Conservation (phyloP, 441 rosid species). For the Macaranga tanarius region DNA sequence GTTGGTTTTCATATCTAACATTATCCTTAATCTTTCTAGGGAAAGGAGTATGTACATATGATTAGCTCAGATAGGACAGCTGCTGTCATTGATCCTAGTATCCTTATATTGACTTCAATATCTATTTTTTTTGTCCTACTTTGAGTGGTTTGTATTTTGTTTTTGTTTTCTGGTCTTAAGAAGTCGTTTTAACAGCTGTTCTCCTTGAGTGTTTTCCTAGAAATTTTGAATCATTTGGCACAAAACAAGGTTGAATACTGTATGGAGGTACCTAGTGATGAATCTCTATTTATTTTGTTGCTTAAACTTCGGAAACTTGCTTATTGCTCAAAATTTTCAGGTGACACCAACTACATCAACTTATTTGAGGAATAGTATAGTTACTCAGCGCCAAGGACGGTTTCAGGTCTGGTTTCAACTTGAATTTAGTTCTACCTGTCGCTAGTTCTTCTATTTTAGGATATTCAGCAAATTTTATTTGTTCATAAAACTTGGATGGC, state of each 20-base stretch:
- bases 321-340: conserved; percentile 30
- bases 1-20: background rate
- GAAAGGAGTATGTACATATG: conserved; percentile 56
- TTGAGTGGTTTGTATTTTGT: background rate
- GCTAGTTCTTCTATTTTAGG: background rate
- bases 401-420: conserved; percentile 38
- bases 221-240: conserved; percentile 48
- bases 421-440: conserved; percentile 2
- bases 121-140: background rate
- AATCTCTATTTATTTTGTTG: conserved; percentile 15
- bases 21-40: conserved; percentile 43
- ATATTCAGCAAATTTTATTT: background rate
- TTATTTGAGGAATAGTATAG: conserved; percentile 27
- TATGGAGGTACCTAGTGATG: conserved; percentile 53
- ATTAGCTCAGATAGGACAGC: conserved; percentile 45
- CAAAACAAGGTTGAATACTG: conserved; percentile 49
- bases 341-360: conserved; percentile 39
- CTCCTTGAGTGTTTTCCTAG: conserved; percentile 34
- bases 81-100: conserved; percentile 55
- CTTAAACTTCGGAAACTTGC: conserved; percentile 8
- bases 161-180: conserved; percentile 2
- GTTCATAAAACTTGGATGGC: background rate
- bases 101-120: conserved; percentile 32
- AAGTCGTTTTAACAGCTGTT: conserved; percentile 15
- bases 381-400: conserved; percentile 31